A percentile compares a stretch with the other conserved stretches of the same genome.
Evolutionary conservation across 1,139 yeast genomes (phyloP).

Genomic region (Geotrichum klebahnii): DNA sequence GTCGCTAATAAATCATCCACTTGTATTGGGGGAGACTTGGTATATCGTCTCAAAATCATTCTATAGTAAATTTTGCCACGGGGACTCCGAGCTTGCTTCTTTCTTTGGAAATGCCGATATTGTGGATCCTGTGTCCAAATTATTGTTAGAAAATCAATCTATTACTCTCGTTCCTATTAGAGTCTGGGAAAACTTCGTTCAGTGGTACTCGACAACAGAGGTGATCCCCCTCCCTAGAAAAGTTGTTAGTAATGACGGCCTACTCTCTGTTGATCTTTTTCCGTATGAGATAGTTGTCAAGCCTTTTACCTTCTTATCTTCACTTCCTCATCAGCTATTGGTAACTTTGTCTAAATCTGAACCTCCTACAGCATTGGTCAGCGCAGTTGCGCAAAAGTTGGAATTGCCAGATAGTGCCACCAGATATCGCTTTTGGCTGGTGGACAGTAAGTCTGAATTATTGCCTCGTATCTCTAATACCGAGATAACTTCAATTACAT

Average conservation of each 20-base stretch:
- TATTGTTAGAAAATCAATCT: neutral
- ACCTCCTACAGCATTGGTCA: neutral
- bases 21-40: conserved; percentile 12
- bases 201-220: conserved; percentile 15
- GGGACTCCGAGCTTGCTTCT: neutral
- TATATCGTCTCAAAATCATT: conserved; percentile 10
- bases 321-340: neutral
- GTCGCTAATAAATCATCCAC: neutral
- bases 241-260: conserved; percentile 6
- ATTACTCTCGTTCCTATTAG: conserved; percentile 12
- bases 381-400: conserved; percentile 1
- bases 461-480: conserved; percentile 5
- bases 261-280: conserved; percentile 11
- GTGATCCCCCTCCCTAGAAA: conserved; percentile 16
- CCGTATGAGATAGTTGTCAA: conserved; percentile 15
- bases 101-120: conserved; percentile 19
- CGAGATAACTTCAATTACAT: conserved; percentile 11
- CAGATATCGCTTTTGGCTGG: conserved; percentile 10
- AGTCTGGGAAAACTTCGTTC: conserved; percentile 17
- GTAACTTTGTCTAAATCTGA: conserved; percentile 4
- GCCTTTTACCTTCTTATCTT: conserved; percentile 11
- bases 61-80: conserved; percentile 4
- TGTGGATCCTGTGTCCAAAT: conserved; percentile 8
- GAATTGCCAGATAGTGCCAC: neutral
- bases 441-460: conserved; percentile 4